Conservation (phyloP, 768 basidiomycete genomes). For the Serendipita sp. region DNA sequence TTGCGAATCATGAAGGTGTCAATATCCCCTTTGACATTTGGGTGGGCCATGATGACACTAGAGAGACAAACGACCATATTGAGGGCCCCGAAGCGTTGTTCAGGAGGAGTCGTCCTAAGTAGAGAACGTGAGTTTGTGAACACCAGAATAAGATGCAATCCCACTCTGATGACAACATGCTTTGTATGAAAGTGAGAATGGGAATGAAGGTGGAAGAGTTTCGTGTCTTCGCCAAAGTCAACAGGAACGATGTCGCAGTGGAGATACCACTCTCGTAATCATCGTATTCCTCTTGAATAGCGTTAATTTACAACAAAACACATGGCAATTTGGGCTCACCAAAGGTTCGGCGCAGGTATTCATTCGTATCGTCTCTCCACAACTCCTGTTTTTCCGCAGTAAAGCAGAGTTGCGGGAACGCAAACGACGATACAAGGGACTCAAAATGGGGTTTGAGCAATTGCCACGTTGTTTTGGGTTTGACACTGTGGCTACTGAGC, state of each 20-base stretch:
- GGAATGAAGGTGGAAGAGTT: constrained; percentile 72
- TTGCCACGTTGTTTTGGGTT: constrained; percentile 84
- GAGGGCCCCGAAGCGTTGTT: constrained; percentile 70
- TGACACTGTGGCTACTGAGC: constrained; percentile 38
- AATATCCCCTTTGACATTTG: constrained; percentile 60
- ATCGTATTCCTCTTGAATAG: constrained; percentile 57
- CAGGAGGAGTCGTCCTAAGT: constrained; percentile 33
- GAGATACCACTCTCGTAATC: constrained; percentile 61
- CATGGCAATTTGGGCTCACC: constrained; percentile 29
- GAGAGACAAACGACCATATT: constrained; percentile 68
- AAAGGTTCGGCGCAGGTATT: constrained; percentile 60
- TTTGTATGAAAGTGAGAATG: constrained; percentile 63
- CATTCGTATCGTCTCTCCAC: constrained; percentile 72
- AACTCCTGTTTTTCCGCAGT: constrained; percentile 46
- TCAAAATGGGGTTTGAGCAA: constrained; percentile 76
- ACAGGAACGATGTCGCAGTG: constrained; percentile 65
- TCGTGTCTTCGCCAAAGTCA: constrained; percentile 60
- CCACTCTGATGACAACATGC: constrained; percentile 39
- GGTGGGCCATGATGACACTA: constrained; percentile 70
- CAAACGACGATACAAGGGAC: constrained; percentile 60
- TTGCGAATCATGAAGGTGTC: constrained; percentile 61
- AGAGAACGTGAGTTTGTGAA: background rate
- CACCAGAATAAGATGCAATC: background rate
- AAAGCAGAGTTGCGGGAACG: constrained; percentile 79
- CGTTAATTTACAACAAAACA: background rate